These are phyloP conservation scores for Didymosphaeria variabile DNA, from an alignment of 2,329 filamentous ascomycete genomes.

Conservation along the genomic window DNA sequence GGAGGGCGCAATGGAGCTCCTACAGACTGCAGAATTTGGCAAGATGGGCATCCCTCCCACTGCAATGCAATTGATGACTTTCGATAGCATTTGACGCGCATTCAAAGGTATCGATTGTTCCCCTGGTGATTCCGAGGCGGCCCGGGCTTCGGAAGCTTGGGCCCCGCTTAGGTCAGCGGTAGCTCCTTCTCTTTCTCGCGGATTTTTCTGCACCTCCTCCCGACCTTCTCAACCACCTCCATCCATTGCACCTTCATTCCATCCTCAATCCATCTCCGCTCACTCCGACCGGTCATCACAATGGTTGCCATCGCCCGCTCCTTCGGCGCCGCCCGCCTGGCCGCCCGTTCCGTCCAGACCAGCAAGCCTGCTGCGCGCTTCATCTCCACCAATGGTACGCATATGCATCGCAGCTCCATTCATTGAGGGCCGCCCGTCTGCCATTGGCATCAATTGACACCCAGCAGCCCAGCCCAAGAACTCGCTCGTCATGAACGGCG, in stretches of 20 bases:
- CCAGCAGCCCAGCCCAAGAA: constrained; percentile 47
- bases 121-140: constrained; percentile 18
- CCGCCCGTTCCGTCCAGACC: constrained; percentile 51
- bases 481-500: constrained; percentile 47
- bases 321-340: constrained; percentile 52
- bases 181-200: constrained; percentile 26
- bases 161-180: constrained; percentile 11
- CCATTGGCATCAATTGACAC: constrained; percentile 51
- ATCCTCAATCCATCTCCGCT: constrained; percentile 52
- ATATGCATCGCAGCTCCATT: constrained; percentile 18
- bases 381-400: constrained; percentile 43
- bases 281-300: constrained; percentile 45
- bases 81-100: background rate
- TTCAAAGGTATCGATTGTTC: constrained; percentile 15
- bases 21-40: background rate
- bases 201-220: constrained; percentile 34
- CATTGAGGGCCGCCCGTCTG: constrained; percentile 42
- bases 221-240: constrained; percentile 36
- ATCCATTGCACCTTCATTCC: constrained; percentile 49
- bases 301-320: constrained; percentile 53
- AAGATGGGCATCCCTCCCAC: background rate
- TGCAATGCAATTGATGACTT: background rate
- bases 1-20: constrained; percentile 4
- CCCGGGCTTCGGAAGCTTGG: constrained; percentile 17
- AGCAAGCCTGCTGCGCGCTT: constrained; percentile 47